Evolutionary conservation across 805 yeast genomes (phyloP), one percentile per base, ranked within the genome.

Genomic region (Yarrowia sp.): DNA sequence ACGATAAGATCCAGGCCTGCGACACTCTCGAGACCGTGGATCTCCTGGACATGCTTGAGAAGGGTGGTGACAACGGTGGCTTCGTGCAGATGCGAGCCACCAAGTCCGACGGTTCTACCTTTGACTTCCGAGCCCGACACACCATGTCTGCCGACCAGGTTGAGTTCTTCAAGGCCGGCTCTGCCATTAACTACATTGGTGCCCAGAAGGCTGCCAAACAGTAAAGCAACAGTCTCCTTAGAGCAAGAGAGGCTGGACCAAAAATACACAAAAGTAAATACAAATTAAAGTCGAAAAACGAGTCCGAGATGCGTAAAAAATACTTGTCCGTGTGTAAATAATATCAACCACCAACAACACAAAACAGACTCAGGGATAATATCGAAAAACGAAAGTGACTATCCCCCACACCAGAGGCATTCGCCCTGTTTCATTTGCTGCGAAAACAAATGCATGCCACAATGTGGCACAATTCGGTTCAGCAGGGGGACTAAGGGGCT

Each of bases 61-160:
- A 89, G 79, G 83, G 85, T 67, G 98, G 98, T 68, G 82, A 91
- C 76, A 92, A 93, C 75, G 98, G 97, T 69, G 98, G 98, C 20
- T 77, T 82, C 40, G 78, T 95, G 72, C 84, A 83, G 67, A 79
- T 95, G 72, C 84, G 85, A 75, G 90, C 95, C 13, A 88, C 91
- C 42, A 91, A 91, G 79, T 75, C 75, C 14, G 84, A 85, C 70
- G 98, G 98, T 13, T 85, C 87, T 66, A 74, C 83, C 38, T 88
- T 88, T 72, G 86, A 84, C 67, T 87, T 95, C 71, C 83, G 85
- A 72, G 86, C 95, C 74, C 92, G 88, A 79, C 99, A 95, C 79
- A 94, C 98, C 60, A 93, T 95, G 98, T 92, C 98, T 20, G 86
- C 86, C 77, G 99, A 95, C 79, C 99, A 95, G 83, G 83, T 95